These are phyloP conservation scores for Paramyrothecium sp. DNA, from an alignment of 2,329 filamentous ascomycete species.

Conservation along the genomic window DNA sequence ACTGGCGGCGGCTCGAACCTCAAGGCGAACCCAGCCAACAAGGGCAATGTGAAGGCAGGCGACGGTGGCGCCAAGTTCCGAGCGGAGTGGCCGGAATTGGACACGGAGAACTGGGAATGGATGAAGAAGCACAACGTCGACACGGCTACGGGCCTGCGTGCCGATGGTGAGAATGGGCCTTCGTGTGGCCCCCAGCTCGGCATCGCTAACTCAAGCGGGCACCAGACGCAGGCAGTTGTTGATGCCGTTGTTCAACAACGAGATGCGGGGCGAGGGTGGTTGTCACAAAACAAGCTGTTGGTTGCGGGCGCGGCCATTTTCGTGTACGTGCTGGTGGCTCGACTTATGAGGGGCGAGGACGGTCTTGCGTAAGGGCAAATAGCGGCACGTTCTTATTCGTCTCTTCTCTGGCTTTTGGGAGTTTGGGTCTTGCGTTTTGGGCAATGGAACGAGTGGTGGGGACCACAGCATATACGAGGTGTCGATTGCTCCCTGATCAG, in stretches of 20 bases:
- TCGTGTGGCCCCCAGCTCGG: conserved; percentile 55
- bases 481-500: too few species aligned
- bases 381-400: conserved; percentile 9
- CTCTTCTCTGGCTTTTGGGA: conserved; percentile 9
- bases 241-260: conserved; percentile 74
- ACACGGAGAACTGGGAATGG: conserved; percentile 89
- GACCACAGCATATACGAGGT: too few species aligned
- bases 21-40: conserved; percentile 51
- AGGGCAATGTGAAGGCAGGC: conserved; percentile 84
- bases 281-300: conserved; percentile 75
- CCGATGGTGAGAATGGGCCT: conserved; percentile 45
- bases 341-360: conserved; percentile 60
- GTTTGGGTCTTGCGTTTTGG: conserved; percentile 1
- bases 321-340: conserved; percentile 77
- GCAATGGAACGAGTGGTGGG: too few species aligned
- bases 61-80: conserved; percentile 91
- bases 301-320: conserved; percentile 71
- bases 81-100: conserved; percentile 84
- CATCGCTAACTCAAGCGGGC: conserved; percentile 58
- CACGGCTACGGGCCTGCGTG: conserved; percentile 65
- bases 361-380: conserved; percentile 18
- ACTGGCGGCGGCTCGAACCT: conserved; percentile 79
- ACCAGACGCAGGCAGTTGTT: conserved; percentile 69
- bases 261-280: conserved; percentile 80
- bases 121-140: conserved; percentile 84